Base-by-base conservation (phyloP, 2,329 filamentous ascomycete genomes). In the Fusarium palustre region DNA sequence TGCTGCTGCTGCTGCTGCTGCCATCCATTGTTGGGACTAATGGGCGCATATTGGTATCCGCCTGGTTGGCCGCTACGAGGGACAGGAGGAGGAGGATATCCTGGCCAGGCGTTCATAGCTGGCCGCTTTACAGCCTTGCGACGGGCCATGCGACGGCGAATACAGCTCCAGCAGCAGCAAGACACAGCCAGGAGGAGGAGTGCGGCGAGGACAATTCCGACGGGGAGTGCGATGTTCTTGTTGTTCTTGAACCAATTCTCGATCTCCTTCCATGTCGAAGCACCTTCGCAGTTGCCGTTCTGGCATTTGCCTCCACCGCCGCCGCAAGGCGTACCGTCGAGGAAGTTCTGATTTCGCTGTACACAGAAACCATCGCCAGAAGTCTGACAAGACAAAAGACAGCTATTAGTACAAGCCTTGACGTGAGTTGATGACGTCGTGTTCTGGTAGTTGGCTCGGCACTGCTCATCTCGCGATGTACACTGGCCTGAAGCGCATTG, bases 401-500 rank as follows among this genome's bases (percentile, higher is more conserved):
- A 99, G 50, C 89, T 90, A 36, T 62, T 70, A 41, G 73, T 71
- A 36, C 96, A 99, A 12, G 94, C 91, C 73, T 88, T 89, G 3
- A 93, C 97, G 74, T 93, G 88, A 80, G 94, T 87, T 80, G 94
- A 87, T 59, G 87, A 85, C 1, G 90, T 91, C 65, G 91, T 87
- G 30, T 87, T 88, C 36, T 93, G 94, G 85, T 97, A 92, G 48
- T 97, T 85, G 13, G 89, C 91, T 79, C 91, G 90, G 83, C 96
- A 99, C 81, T 99, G 96, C 76, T 90, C 86, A 78, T 97, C 90
- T 68, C 96, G 90, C 55, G 92, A 96, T 5, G 96, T 99, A 80
- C 96, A 99, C 80, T 98, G 95, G 15, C 96, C 96, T 46, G 92
- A 94, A 31, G 96, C 93, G 77, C 96, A 99, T 33, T 87, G 81